phyloP scores from a whole-genome alignment of 371 early-diverging fungal species.

The Mortierella polycephala region DNA sequence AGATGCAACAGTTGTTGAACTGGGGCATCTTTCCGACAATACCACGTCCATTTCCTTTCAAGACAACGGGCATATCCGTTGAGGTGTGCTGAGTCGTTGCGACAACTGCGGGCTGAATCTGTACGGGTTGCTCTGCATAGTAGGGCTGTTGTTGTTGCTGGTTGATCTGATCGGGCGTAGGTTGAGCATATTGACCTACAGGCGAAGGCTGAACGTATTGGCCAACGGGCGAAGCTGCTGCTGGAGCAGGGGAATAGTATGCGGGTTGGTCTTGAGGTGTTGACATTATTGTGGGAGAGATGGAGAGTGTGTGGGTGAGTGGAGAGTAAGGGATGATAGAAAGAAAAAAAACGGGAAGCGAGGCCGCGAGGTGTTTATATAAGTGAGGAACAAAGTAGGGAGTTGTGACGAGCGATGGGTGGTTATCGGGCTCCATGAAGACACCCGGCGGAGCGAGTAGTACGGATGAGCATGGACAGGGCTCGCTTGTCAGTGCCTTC shows the following conservation, averaged over 20 bases:
- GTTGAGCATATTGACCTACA: neutral
- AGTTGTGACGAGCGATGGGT: no score
- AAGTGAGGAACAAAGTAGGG: no score
- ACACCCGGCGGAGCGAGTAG: no score
- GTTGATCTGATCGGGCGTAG: neutral
- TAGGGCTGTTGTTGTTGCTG: slow-evolving; percentile 15
- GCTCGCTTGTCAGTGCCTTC: no score
- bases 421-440: no score
- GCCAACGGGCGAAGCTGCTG: slow-evolving; percentile 16
- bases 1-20: slow-evolving; percentile 33
- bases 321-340: neutral
- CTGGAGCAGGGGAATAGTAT: slow-evolving; percentile 21
- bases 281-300: slow-evolving; percentile 11
- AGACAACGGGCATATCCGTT: slow-evolving; percentile 17
- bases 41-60: slow-evolving; percentile 16
- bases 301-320: neutral
- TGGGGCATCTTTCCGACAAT: slow-evolving; percentile 32
- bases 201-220: slow-evolving; percentile 16
- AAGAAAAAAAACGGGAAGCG: neutral
- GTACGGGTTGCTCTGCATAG: slow-evolving; percentile 17
- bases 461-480: no score
- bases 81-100: slow-evolving; percentile 9
- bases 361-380: neutral
- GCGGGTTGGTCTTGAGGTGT: slow-evolving; percentile 26
- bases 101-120: slow-evolving; percentile 16